These are phyloP conservation scores for Vanrija humicola DNA, from an alignment of 1,284 basidiomycete species.

Conservation along the genomic window DNA sequence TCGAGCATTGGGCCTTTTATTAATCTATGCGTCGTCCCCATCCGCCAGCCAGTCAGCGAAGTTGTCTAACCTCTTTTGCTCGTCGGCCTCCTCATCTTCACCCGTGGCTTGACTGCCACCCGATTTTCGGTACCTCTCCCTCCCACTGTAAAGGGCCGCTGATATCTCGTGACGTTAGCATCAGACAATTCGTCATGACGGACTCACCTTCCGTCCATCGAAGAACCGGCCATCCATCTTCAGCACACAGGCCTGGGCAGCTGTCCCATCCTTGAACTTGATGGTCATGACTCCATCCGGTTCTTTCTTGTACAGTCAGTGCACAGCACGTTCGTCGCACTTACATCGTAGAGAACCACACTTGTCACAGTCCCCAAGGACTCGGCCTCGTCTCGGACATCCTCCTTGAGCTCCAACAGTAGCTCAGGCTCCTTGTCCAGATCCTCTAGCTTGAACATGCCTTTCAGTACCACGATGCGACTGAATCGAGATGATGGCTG, in stretches of 20 bases:
- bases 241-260: slow-evolving; percentile 85
- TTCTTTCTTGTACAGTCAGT: slow-evolving; percentile 63
- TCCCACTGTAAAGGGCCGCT: slow-evolving; percentile 74
- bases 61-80: slow-evolving; percentile 77
- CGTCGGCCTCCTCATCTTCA: slow-evolving; percentile 58
- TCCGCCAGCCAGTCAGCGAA: slow-evolving; percentile 77
- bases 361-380: slow-evolving; percentile 92
- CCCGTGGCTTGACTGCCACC: slow-evolving; percentile 49
- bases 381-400: slow-evolving; percentile 63
- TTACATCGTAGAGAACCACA: slow-evolving; percentile 91
- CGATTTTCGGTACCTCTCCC: slow-evolving; percentile 73
- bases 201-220: slow-evolving; percentile 59
- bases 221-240: slow-evolving; percentile 98
- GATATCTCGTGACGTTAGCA: slow-evolving; percentile 55
- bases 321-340: slow-evolving; percentile 41
- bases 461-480: slow-evolving; percentile 83
- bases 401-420: slow-evolving; percentile 54
- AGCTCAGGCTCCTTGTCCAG: slow-evolving; percentile 82
- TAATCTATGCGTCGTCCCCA: slow-evolving; percentile 25
- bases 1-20: background rate
- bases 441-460: slow-evolving; percentile 89
- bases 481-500: slow-evolving; percentile 56
- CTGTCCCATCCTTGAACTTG: slow-evolving; percentile 82
- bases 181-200: too few species aligned
- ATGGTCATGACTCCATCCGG: slow-evolving; percentile 93